Evolutionary conservation across 371 early-diverging fungal species (phyloP).

Genomic region (Rhizomucor pusillus): DNA sequence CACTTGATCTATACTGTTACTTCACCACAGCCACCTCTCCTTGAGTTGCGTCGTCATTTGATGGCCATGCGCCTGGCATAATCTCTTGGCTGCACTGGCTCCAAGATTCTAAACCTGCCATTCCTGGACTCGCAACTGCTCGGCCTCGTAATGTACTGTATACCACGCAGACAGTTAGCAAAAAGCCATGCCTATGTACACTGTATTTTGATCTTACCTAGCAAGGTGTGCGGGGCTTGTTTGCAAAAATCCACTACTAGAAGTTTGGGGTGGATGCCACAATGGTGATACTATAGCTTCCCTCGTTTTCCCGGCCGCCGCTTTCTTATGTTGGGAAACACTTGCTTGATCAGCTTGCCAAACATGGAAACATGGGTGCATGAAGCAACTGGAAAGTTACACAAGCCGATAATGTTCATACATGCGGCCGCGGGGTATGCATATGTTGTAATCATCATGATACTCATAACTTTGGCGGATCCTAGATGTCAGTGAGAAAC

Average conservation of each 20-base stretch:
- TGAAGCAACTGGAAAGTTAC: conserved; percentile 50
- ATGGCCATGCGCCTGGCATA: neutral
- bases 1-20: no score
- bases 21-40: no score
- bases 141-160: no score
- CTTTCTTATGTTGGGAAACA: conserved; percentile 61
- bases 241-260: neutral
- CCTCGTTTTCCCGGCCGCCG: conserved; percentile 65
- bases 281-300: conserved; percentile 62
- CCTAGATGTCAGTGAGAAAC: conserved; percentile 17
- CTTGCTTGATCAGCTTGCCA: conserved; percentile 63
- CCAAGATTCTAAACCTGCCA: no score
- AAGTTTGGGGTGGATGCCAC: conserved; percentile 36
- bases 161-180: no score
- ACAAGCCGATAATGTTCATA: conserved; percentile 54
- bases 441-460: conserved; percentile 49
- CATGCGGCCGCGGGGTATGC: conserved; percentile 60
- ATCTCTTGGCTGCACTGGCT: no score
- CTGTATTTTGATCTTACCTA: no score
- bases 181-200: neutral
- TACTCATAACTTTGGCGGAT: conserved; percentile 54
- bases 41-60: no score
- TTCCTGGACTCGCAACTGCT: no score
- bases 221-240: no score
- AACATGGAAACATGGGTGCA: conserved; percentile 68